These are phyloP conservation scores for Domatiomyces globalis DNA, from an alignment of 2,329 filamentous ascomycete genomes.

Conservation along the genomic window DNA sequence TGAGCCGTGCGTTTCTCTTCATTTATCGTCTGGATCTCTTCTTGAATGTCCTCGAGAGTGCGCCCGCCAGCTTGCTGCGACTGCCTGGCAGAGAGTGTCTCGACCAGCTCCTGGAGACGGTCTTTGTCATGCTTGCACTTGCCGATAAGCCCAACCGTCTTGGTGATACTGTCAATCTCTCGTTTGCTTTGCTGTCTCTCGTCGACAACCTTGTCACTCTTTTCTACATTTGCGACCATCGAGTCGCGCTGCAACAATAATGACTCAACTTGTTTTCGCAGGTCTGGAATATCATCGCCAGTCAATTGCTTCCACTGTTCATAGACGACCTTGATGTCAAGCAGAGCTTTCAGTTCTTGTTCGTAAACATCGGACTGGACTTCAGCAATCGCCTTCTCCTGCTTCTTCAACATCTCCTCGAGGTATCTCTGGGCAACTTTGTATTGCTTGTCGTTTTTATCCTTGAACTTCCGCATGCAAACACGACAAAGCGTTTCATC, in stretches of 20 bases:
- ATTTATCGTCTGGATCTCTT: slow-evolving; percentile 51
- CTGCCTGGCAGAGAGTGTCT: slow-evolving; percentile 62
- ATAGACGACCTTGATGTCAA: slow-evolving; percentile 51
- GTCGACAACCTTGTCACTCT: slow-evolving; percentile 51
- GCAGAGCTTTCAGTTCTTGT: slow-evolving; percentile 48
- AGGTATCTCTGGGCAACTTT: slow-evolving; percentile 53
- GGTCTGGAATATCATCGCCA: slow-evolving; percentile 52
- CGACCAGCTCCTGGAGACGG: slow-evolving; percentile 58
- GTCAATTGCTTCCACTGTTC: slow-evolving; percentile 60
- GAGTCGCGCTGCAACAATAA: slow-evolving; percentile 48
- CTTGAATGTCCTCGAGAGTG: slow-evolving; percentile 71
- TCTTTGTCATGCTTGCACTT: slow-evolving; percentile 59
- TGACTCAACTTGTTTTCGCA: slow-evolving; percentile 49
- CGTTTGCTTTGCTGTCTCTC: slow-evolving; percentile 50
- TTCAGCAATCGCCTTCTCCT: slow-evolving; percentile 38
- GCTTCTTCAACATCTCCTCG: slow-evolving; percentile 38
- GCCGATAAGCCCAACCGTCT: slow-evolving; percentile 61
- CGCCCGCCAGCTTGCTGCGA: slow-evolving; percentile 50
- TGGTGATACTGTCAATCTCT: slow-evolving; percentile 61
- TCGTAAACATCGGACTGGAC: slow-evolving; percentile 46
- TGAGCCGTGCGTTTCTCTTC: slow-evolving; percentile 55
- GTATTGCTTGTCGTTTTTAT: slow-evolving; percentile 41
- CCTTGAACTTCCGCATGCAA: slow-evolving; percentile 55
- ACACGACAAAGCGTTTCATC: slow-evolving; percentile 54
- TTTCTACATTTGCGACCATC: slow-evolving; percentile 49